phyloP scores from a whole-genome alignment of 176 grass and related monocot genomes.

The Rhipidocladum racemiflorum region DNA sequence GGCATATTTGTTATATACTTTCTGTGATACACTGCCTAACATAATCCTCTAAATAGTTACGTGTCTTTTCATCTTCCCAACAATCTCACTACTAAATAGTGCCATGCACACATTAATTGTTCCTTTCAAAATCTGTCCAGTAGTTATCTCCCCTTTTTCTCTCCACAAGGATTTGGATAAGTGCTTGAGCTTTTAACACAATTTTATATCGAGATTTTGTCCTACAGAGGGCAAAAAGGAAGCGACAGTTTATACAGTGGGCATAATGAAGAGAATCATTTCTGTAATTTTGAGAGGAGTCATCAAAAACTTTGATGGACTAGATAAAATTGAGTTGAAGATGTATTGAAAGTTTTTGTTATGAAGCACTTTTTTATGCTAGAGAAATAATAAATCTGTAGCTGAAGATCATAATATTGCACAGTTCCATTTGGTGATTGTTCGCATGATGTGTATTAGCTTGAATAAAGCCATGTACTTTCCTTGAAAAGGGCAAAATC shows the following conservation, averaged over 20 bases:
- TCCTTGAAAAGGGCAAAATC: neutral
- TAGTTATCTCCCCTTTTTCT: neutral
- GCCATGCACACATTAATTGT: neutral
- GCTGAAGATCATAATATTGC: neutral
- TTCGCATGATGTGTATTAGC: neutral
- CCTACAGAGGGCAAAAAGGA: neutral
- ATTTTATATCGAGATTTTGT: neutral
- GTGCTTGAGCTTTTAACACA: neutral
- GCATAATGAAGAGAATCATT: conserved; percentile 1
- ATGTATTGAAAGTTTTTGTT: neutral
- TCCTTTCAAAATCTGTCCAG: conserved; percentile 1
- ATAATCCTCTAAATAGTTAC: neutral
- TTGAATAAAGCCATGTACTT: neutral
- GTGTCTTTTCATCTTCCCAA: neutral
- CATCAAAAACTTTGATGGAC: neutral
- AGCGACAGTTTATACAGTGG: neutral
- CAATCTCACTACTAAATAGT: neutral
- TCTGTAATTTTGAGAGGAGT: neutral
- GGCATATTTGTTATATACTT: neutral
- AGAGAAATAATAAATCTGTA: neutral
- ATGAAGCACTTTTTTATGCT: neutral
- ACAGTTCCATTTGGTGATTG: neutral
- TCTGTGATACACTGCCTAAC: neutral
- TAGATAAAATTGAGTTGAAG: conserved; percentile 4
- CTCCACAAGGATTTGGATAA: neutral